These are phyloP conservation scores for Saprolegnia diclina DNA, from an alignment of 352 stramenopile genomes.

Conservation along the genomic window DNA sequence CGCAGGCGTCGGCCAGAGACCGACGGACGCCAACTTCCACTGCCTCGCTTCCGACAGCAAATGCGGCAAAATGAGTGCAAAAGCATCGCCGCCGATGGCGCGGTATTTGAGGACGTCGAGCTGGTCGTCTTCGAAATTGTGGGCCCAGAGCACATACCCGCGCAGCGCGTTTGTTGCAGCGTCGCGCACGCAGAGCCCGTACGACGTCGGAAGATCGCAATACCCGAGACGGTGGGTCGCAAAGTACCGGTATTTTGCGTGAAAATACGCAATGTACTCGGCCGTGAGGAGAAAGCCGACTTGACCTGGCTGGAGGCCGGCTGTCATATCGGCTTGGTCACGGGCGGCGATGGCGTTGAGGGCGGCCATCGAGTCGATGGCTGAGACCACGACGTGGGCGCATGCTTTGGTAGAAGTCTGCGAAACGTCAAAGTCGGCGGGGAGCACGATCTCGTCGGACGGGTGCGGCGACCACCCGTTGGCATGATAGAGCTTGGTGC, in stretches of 20 bases:
- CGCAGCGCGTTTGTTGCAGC: background rate
- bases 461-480: background rate
- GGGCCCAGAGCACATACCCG: background rate
- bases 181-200: background rate
- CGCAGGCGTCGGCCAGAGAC: background rate
- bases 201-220: background rate
- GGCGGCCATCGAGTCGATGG: background rate
- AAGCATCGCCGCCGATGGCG: background rate
- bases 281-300: background rate
- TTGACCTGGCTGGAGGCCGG: background rate
- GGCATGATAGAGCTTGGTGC: background rate
- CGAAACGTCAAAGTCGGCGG: background rate
- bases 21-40: background rate
- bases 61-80: background rate
- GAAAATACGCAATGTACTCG: background rate
- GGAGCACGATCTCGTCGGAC: background rate
- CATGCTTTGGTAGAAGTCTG: no score
- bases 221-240: background rate
- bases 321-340: background rate
- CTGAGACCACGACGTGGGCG: background rate
- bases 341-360: background rate
- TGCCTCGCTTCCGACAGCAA: background rate
- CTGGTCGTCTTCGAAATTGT: background rate
- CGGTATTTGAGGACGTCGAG: background rate
- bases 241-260: background rate